A percentile compares a stretch with the other conserved stretches of the same genome.
Evolutionary conservation across 768 basidiomycete genomes (phyloP).

Genomic region (Ramaria sp.): DNA sequence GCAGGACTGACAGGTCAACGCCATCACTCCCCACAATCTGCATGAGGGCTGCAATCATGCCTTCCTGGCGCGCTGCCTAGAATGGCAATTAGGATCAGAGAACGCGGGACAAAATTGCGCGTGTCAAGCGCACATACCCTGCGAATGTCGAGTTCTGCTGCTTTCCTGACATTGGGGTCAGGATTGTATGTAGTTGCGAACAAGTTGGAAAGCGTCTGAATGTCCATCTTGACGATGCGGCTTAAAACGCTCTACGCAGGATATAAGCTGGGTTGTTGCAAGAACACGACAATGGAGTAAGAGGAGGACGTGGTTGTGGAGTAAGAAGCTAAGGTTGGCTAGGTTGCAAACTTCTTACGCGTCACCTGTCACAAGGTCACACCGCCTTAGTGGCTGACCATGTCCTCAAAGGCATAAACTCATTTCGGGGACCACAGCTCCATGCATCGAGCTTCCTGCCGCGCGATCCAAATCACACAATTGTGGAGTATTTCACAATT

Average conservation of each 20-base stretch:
- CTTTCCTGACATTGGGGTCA: slow-evolving; percentile 79
- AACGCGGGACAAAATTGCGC: not conserved
- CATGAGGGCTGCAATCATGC: slow-evolving; percentile 72
- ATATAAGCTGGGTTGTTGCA: not conserved
- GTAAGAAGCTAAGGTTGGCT: not conserved
- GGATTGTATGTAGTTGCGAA: slow-evolving; percentile 73
- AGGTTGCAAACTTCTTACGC: slow-evolving; percentile 4
- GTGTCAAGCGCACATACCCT: slow-evolving; percentile 39
- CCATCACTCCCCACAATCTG: slow-evolving; percentile 76
- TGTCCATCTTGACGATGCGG: slow-evolving; percentile 14
- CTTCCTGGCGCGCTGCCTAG: slow-evolving; percentile 71
- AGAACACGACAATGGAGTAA: not conserved
- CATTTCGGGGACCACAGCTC: too few relatives aligned
- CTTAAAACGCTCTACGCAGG: not conserved
- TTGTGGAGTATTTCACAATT: too few relatives aligned
- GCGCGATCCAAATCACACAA: too few relatives aligned
- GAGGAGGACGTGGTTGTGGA: not conserved
- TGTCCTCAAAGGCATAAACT: not conserved
- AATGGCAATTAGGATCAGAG: slow-evolving; percentile 3
- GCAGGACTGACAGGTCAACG: slow-evolving; percentile 61
- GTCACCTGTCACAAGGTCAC: slow-evolving; percentile 4
- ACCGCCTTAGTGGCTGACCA: not conserved
- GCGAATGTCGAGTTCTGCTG: slow-evolving; percentile 80
- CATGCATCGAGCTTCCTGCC: too few relatives aligned
- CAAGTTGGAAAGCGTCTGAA: slow-evolving; percentile 51